Evolutionary conservation across 2,329 filamentous ascomycete species (phyloP).

Genomic region (Blastomyces gilchristii): DNA sequence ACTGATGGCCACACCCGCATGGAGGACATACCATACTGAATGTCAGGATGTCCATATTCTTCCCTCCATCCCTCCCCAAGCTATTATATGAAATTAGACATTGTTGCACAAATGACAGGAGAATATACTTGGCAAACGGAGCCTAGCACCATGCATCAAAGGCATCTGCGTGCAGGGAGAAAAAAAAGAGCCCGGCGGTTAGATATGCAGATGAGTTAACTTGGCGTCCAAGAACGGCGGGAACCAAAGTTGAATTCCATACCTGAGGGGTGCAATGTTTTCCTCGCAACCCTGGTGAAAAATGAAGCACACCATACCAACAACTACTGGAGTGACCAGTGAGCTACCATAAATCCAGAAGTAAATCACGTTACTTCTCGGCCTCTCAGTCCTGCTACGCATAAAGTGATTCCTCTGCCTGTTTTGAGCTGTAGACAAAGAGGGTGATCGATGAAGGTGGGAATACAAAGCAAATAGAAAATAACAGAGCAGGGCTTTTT

Average conservation of each 20-base stretch:
- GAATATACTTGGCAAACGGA: background rate
- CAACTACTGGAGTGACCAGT: background rate
- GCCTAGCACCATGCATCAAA: background rate
- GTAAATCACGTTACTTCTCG: background rate
- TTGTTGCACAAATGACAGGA: background rate
- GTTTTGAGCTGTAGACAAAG: background rate
- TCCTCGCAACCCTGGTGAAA: background rate
- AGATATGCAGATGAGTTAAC: background rate
- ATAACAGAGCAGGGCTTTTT: background rate
- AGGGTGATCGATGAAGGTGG: background rate
- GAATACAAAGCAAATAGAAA: background rate
- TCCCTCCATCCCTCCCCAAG: background rate
- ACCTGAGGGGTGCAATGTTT: background rate
- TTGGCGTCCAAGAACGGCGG: background rate
- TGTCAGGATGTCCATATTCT: background rate
- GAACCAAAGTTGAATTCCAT: background rate
- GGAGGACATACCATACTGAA: background rate
- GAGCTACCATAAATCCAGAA: background rate
- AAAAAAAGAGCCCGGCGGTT: background rate
- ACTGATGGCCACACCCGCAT: background rate
- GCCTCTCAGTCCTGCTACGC: background rate
- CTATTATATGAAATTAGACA: too few relatives aligned
- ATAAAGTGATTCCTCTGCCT: background rate
- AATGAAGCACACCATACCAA: background rate
- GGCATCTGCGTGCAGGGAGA: background rate